These are phyloP conservation scores for sunflower (Helianthus annuus) DNA, from an alignment of 129 eudicot genomes.

Conservation along the genomic window HanXRQr2.0-SUNRISE NC_035435.2:92582524-92583023, in stretches of 20 bases:
- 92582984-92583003: too few species aligned
- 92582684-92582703: constrained; percentile 70
- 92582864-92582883: too few species aligned
- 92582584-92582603: constrained; percentile 69
- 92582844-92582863: too few species aligned
- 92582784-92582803: background rate
- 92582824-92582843: too few species aligned
- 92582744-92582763: background rate
- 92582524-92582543: constrained; percentile 44
- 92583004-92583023: too few species aligned
- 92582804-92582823: too few species aligned
- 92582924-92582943: too few species aligned
- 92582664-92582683: constrained; percentile 51
- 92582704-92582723: constrained; percentile 9
- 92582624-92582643: constrained; percentile 59
- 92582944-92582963: too few species aligned
- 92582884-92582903: too few species aligned
- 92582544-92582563: constrained; percentile 45
- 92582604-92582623: constrained; percentile 77
- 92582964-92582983: too few species aligned
- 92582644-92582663: constrained; percentile 53
- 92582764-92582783: background rate
- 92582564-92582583: constrained; percentile 87
- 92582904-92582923: too few species aligned
- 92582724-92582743: background rate